phyloP scores from a whole-genome alignment of 257 asterid genomes.

The Dorcoceras hygrometricum region DNA sequence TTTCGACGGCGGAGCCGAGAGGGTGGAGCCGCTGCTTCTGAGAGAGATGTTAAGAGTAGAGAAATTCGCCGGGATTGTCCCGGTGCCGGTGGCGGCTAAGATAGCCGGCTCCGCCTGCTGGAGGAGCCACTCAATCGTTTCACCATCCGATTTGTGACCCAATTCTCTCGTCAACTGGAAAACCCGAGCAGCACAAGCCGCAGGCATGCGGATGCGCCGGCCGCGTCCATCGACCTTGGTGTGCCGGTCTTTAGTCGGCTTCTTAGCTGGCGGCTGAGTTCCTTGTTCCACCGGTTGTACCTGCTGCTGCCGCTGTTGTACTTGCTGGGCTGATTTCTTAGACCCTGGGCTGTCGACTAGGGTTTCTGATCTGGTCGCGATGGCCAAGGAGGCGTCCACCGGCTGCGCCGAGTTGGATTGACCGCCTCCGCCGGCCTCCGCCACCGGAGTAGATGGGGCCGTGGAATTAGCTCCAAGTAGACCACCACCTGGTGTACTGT shows the following conservation, averaged over 20 bases:
- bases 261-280: neutral
- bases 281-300: neutral
- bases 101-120: slow-evolving; percentile 13
- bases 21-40: slow-evolving; percentile 42
- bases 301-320: neutral
- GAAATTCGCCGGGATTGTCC: slow-evolving; percentile 5
- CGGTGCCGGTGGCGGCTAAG: slow-evolving; percentile 8
- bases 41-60: slow-evolving; percentile 35
- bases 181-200: slow-evolving; percentile 1
- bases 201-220: slow-evolving; percentile 1
- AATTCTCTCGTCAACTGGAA: neutral
- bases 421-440: neutral
- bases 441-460: neutral
- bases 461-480: neutral
- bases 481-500: neutral
- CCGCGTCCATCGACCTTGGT: neutral
- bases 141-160: neutral
- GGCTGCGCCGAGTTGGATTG: neutral
- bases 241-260: neutral
- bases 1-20: slow-evolving; percentile 44
- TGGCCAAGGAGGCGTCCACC: neutral
- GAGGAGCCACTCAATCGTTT: neutral
- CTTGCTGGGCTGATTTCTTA: neutral
- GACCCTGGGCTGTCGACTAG: neutral
- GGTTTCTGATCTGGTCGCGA: neutral